Evolutionary conservation across 2,329 filamentous ascomycete genomes (phyloP).

Genomic region (Bipolaris gigantea): DNA sequence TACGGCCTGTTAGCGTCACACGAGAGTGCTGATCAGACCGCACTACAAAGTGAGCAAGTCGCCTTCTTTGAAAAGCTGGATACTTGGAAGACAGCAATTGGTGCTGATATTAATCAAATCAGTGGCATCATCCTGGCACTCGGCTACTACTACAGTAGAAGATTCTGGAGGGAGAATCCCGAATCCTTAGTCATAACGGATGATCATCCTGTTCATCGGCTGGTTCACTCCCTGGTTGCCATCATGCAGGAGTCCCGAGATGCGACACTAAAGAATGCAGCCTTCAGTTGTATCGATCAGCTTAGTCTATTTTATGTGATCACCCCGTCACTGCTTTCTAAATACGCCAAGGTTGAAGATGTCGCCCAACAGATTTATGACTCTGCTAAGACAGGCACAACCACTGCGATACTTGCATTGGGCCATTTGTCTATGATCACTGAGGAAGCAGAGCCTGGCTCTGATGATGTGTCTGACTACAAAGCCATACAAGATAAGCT

Average conservation of each 20-base stretch:
- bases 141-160: constrained; percentile 60
- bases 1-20: constrained; percentile 79
- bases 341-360: constrained; percentile 44
- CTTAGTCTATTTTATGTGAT: constrained; percentile 62
- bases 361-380: constrained; percentile 66
- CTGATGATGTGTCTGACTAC: constrained; percentile 45
- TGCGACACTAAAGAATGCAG: constrained; percentile 59
- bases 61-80: constrained; percentile 53
- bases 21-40: constrained; percentile 44
- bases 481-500: constrained; percentile 66
- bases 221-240: constrained; percentile 51
- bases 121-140: constrained; percentile 64
- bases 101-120: constrained; percentile 60
- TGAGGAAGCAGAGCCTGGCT: constrained; percentile 45
- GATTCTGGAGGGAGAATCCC: constrained; percentile 53
- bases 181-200: constrained; percentile 29
- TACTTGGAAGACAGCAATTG: constrained; percentile 62
- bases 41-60: constrained; percentile 50
- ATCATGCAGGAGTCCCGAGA: constrained; percentile 60
- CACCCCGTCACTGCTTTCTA: constrained; percentile 46
- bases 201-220: constrained; percentile 45
- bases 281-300: constrained; percentile 62
- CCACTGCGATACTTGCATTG: constrained; percentile 77
- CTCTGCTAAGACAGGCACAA: constrained; percentile 77
- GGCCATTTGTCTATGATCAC: constrained; percentile 72